A percentile compares a stretch with the other conserved stretches of the same genome.
Conservation (phyloP, 2,329 filamentous ascomycete genomes). For the Penicillium decumbens region DNA sequence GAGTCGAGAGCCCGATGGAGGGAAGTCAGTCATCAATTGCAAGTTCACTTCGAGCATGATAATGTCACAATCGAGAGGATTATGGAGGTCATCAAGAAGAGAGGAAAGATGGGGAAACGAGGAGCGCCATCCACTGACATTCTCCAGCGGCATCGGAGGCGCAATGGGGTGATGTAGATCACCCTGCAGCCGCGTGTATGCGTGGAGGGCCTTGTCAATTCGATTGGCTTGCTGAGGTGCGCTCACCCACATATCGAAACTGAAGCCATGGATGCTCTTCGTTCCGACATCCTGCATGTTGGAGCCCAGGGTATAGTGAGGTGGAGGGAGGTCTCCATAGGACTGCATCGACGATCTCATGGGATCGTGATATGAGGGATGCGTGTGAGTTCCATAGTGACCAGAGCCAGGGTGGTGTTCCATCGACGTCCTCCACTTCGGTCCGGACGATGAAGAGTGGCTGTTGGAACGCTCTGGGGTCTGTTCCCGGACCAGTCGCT, state of each 20-base stretch:
- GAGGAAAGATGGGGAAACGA: conserved; percentile 40
- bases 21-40: conserved; percentile 43
- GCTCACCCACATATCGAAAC: conserved; percentile 47
- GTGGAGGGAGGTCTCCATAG: conserved; percentile 33
- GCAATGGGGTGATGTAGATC: conserved; percentile 34
- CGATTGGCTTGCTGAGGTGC: conserved; percentile 33
- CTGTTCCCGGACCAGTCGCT: conserved; percentile 38
- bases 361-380: conserved; percentile 30
- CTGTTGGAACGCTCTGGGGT: conserved; percentile 31
- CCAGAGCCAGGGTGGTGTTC: conserved; percentile 29
- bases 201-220: conserved; percentile 41
- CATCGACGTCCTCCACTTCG: conserved; percentile 33
- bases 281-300: conserved; percentile 30
- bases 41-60: conserved; percentile 44
- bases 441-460: conserved; percentile 30
- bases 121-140: conserved; percentile 38
- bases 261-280: conserved; percentile 34
- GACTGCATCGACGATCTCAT: conserved; percentile 29
- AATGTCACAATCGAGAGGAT: conserved; percentile 39
- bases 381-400: conserved; percentile 27
- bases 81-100: conserved; percentile 33
- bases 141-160: conserved; percentile 39
- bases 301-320: conserved; percentile 33
- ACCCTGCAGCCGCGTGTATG: conserved; percentile 42
- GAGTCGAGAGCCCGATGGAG: conserved; percentile 38